Percentiles rank a stretch among this genome's conserved stretches.
Conservation (phyloP, 306 rosid species). For the Rosa chinensis region DNA sequence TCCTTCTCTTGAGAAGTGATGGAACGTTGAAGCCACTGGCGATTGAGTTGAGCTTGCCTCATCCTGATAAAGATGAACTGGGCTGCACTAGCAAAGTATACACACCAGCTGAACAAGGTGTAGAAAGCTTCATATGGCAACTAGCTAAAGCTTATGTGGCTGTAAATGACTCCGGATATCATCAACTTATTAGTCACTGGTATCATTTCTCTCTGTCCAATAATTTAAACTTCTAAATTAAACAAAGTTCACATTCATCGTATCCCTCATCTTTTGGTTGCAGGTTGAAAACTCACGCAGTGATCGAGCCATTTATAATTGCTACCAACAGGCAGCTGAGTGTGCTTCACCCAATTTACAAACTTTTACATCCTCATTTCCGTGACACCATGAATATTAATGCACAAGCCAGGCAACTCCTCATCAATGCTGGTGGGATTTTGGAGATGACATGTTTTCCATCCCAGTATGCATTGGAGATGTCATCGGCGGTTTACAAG, state of each 20-base stretch:
- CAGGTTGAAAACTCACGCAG: slow-evolving; percentile 72
- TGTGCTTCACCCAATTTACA: slow-evolving; percentile 39
- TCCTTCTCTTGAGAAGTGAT: slow-evolving; percentile 50
- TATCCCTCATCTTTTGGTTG: neutral
- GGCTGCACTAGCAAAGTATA: slow-evolving; percentile 54
- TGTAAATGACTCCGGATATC: slow-evolving; percentile 59
- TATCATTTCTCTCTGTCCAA: slow-evolving; percentile 19
- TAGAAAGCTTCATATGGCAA: slow-evolving; percentile 46
- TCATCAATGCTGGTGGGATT: slow-evolving; percentile 34
- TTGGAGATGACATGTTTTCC: slow-evolving; percentile 40
- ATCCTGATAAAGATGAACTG: slow-evolving; percentile 37
- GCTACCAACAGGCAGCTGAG: slow-evolving; percentile 46
- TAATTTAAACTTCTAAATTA: neutral
- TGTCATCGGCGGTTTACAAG: slow-evolving; percentile 34
- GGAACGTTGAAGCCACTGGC: slow-evolving; percentile 66
- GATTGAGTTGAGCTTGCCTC: slow-evolving; percentile 57
- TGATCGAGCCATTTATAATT: slow-evolving; percentile 56
- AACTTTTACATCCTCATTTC: slow-evolving; percentile 43
- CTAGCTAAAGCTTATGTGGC: slow-evolving; percentile 62
- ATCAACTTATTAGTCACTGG: slow-evolving; percentile 69
- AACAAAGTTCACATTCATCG: neutral
- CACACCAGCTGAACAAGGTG: slow-evolving; percentile 47
- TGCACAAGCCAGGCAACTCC: slow-evolving; percentile 42
- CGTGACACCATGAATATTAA: slow-evolving; percentile 44
- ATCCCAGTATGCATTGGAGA: slow-evolving; percentile 31